These are phyloP conservation scores for Blastocystis sp. DNA, from an alignment of 352 stramenopile genomes.

Conservation along the genomic window DNA sequence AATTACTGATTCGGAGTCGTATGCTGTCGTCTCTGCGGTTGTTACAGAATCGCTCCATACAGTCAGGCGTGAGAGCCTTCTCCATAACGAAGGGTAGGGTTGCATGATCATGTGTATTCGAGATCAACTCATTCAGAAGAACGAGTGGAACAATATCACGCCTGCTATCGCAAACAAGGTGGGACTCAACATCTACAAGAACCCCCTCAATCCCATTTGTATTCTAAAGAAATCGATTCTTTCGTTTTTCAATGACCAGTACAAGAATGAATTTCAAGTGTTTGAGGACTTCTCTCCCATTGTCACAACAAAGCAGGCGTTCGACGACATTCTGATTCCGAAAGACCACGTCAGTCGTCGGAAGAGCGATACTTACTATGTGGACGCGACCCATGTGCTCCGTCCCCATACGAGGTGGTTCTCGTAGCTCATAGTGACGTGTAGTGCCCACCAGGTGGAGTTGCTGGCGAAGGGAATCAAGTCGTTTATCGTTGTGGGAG, in stretches of 20 bases:
- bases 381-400: conserved; percentile 70
- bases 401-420: conserved; percentile 67
- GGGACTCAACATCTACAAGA: conserved; percentile 42
- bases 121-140: conserved; percentile 12
- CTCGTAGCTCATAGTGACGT: conserved; percentile 58
- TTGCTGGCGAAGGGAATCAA: conserved; percentile 75
- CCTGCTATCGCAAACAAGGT: conserved; percentile 44
- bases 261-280: conserved; percentile 59
- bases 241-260: neutral
- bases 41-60: no score
- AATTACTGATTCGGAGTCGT: no score
- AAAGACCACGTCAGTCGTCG: conserved; percentile 75
- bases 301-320: conserved; percentile 75
- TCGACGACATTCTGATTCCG: conserved; percentile 79
- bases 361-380: conserved; percentile 78
- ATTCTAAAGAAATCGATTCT: conserved; percentile 56
- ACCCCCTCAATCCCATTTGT: conserved; percentile 14
- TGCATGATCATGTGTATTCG: neutral
- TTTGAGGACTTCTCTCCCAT: conserved; percentile 76
- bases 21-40: no score
- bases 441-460: conserved; percentile 77
- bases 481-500: conserved; percentile 80
- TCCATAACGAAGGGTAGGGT: neutral
- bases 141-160: conserved; percentile 54
- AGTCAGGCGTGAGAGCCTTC: neutral